Percentiles rank a stretch among this genome's conserved stretches.
phyloP scores from a whole-genome alignment of 768 basidiomycete species.

The Asterophora lycoperdoides region DNA sequence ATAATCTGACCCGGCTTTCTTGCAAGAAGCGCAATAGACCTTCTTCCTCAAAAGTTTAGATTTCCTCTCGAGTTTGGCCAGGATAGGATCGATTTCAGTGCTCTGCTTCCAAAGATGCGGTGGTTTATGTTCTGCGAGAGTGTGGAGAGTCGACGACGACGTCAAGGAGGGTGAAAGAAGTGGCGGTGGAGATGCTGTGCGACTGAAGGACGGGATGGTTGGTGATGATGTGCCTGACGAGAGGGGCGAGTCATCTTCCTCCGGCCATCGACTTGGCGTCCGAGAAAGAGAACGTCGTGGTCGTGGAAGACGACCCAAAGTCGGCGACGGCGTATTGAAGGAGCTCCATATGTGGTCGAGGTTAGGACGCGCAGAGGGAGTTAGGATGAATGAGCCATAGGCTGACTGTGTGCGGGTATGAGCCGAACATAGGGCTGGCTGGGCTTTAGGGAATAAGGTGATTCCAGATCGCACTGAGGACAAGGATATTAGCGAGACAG shows the following conservation, averaged over 20 bases:
- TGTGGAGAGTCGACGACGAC: slow-evolving; percentile 16
- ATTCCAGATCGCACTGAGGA: slow-evolving; percentile 17
- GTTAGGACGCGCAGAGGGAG: slow-evolving; percentile 15
- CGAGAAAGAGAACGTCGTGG: no score
- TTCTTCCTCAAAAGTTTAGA: slow-evolving; percentile 45
- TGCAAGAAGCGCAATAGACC: slow-evolving; percentile 47
- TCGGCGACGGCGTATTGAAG: slow-evolving; percentile 1
- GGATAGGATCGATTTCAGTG: slow-evolving; percentile 39
- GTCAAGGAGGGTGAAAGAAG: slow-evolving; percentile 15
- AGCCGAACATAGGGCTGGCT: slow-evolving; percentile 7
- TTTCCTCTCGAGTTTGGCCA: slow-evolving; percentile 45
- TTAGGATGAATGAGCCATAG: slow-evolving; percentile 22
- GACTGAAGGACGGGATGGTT: slow-evolving; percentile 35
- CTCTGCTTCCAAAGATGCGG: slow-evolving; percentile 5
- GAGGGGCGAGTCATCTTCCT: slow-evolving; percentile 18
- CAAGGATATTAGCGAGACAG: slow-evolving; percentile 15
- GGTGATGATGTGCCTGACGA: slow-evolving; percentile 19
- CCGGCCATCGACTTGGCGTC: slow-evolving; percentile 6
- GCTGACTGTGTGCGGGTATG: slow-evolving; percentile 11
- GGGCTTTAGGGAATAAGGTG: slow-evolving; percentile 10
- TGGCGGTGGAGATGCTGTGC: slow-evolving; percentile 30
- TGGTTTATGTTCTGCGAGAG: slow-evolving; percentile 4
- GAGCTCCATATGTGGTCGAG: slow-evolving; percentile 11
- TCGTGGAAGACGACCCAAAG: neutral
- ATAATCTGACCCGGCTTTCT: slow-evolving; percentile 48